A percentile compares a stretch with the other conserved stretches of the same genome.
These are phyloP conservation scores for Hygrocybe punicea DNA, from an alignment of 768 basidiomycete genomes.

Conservation along the genomic window DNA sequence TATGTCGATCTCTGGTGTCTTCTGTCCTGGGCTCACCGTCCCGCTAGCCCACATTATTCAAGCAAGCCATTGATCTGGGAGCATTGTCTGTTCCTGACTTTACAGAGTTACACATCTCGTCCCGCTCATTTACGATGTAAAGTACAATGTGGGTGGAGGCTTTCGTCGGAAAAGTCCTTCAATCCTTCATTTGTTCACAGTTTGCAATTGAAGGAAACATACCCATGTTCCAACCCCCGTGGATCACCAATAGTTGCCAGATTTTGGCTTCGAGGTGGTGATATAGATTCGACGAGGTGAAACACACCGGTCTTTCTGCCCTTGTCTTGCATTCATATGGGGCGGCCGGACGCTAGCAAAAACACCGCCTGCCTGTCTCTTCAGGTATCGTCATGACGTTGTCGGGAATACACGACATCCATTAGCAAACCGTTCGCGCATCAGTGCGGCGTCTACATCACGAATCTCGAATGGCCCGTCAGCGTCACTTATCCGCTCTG, in stretches of 20 bases:
- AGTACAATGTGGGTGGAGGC: slow-evolving; percentile 59
- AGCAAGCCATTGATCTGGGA: slow-evolving; percentile 77
- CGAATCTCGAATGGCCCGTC: slow-evolving; percentile 73
- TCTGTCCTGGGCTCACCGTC: too few relatives aligned
- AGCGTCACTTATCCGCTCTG: slow-evolving; percentile 84
- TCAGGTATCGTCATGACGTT: slow-evolving; percentile 64
- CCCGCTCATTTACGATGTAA: slow-evolving; percentile 73
- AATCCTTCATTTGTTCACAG: too few relatives aligned
- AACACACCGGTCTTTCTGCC: background rate
- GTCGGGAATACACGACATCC: slow-evolving; percentile 69
- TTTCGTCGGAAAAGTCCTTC: too few relatives aligned
- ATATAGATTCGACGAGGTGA: slow-evolving; percentile 65
- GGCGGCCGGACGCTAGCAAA: slow-evolving; percentile 48
- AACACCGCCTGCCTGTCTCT: slow-evolving; percentile 71
- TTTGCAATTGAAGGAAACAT: slow-evolving; percentile 79
- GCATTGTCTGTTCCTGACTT: slow-evolving; percentile 66
- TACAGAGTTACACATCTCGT: slow-evolving; percentile 86
- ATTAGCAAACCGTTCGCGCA: slow-evolving; percentile 59
- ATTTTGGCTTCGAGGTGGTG: slow-evolving; percentile 79
- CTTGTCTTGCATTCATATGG: background rate
- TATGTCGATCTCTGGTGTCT: too few relatives aligned
- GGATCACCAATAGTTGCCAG: slow-evolving; percentile 70
- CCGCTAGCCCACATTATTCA: slow-evolving; percentile 67
- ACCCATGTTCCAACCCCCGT: slow-evolving; percentile 73
- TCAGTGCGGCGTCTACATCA: slow-evolving; percentile 67